Conservation (phyloP, 2,329 filamentous ascomycete genomes). For the Helotiales sp. region DNA sequence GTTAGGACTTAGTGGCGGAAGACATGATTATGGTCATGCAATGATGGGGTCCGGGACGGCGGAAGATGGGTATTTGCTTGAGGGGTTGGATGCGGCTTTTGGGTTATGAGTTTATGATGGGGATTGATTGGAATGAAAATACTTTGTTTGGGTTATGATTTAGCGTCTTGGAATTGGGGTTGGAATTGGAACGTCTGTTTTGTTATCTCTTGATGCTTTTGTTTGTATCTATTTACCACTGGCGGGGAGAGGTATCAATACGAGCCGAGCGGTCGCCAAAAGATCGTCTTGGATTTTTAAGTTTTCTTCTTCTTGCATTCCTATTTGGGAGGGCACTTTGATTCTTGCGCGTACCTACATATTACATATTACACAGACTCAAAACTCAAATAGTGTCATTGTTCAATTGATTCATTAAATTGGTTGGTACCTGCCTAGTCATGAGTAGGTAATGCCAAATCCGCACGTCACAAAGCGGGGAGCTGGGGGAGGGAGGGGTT, state of each 20-base stretch:
- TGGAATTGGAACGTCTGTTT: neutral
- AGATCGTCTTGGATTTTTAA: neutral
- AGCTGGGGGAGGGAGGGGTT: neutral
- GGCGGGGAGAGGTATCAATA: neutral
- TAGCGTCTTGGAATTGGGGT: neutral
- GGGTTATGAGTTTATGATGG: slow-evolving; percentile 41
- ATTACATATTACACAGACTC: no score
- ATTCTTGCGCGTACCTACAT: no score
- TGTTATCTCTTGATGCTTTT: no score
- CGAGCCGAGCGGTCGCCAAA: neutral
- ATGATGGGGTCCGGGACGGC: slow-evolving; percentile 24
- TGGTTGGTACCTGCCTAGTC: no score
- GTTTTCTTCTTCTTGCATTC: neutral
- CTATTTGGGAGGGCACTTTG: no score
- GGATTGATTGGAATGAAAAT: neutral
- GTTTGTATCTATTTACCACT: neutral
- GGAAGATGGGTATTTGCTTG: slow-evolving; percentile 37
- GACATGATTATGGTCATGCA: slow-evolving; percentile 28
- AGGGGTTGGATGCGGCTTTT: slow-evolving; percentile 48
- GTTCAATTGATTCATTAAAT: no score
- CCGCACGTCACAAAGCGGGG: slow-evolving; percentile 1
- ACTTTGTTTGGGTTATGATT: neutral
- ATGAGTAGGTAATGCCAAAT: neutral
- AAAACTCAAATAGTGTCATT: no score
- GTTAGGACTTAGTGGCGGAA: slow-evolving; percentile 29